Conservation (phyloP, 176 grass and related monocot genomes). For the Ananas comosus region DNA sequence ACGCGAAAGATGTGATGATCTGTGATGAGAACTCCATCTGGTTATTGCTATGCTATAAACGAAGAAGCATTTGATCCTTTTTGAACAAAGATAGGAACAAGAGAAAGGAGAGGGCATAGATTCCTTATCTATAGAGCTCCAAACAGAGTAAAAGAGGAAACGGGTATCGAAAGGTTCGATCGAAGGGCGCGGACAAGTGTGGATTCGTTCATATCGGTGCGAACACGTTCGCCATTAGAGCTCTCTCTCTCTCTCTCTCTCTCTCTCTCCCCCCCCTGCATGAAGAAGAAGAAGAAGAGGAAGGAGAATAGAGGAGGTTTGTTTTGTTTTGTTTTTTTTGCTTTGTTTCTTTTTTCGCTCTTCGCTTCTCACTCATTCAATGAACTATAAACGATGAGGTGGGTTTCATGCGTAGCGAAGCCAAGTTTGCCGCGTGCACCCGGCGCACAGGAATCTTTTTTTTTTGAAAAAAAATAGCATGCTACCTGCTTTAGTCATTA, state of each 20-base stretch:
- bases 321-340: background rate
- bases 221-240: background rate
- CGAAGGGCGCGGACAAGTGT: background rate
- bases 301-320: background rate
- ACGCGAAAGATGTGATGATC: background rate
- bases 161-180: background rate
- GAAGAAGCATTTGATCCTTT: background rate
- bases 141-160: background rate
- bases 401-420: conserved; percentile 9
- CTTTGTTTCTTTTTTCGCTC: conserved; percentile 15
- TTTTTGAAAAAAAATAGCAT: background rate
- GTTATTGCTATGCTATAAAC: background rate
- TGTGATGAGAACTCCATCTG: background rate
- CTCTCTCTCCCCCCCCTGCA: no score
- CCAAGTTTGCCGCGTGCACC: background rate
- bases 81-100: background rate
- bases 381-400: conserved; percentile 18
- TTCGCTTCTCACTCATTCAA: conserved; percentile 18
- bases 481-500: no score
- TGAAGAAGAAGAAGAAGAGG: conserved; percentile 20
- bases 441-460: background rate
- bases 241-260: background rate
- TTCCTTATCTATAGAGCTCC: background rate
- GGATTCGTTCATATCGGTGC: background rate
- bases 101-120: background rate